A percentile compares a stretch with the other conserved stretches of the same genome.
These are phyloP conservation scores for Ustilago trichophora DNA, from an alignment of 1,284 basidiomycete genomes.

Conservation along the genomic window DNA sequence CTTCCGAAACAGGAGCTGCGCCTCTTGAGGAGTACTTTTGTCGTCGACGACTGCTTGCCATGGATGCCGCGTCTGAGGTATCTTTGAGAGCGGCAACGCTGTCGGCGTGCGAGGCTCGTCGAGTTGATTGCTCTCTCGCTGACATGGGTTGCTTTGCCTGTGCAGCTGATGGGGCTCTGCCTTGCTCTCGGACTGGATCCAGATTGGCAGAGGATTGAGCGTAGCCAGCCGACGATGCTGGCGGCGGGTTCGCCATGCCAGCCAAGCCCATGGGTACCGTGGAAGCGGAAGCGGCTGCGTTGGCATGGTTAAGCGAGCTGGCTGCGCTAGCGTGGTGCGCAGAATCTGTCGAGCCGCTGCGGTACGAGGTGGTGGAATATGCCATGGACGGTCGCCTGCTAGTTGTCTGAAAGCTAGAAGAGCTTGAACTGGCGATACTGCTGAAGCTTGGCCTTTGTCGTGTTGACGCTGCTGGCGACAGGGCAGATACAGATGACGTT, in stretches of 20 bases:
- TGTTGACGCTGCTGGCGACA: background rate
- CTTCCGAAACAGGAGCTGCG: conserved; percentile 2
- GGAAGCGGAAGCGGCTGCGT: background rate
- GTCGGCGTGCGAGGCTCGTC: background rate
- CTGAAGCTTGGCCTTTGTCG: conserved; percentile 22
- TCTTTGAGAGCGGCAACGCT: background rate
- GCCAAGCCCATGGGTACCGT: conserved; percentile 12
- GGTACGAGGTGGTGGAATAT: conserved; percentile 10
- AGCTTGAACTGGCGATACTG: conserved; percentile 15
- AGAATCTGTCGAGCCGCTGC: conserved; percentile 19
- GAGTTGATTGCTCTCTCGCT: background rate
- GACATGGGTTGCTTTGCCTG: background rate
- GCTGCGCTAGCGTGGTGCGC: conserved; percentile 7
- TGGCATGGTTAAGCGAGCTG: conserved; percentile 8
- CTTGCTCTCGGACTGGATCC: conserved; percentile 19
- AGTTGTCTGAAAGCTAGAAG: conserved; percentile 1
- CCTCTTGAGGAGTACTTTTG: conserved; percentile 21
- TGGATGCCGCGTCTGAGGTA: conserved; percentile 9
- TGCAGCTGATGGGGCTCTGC: background rate
- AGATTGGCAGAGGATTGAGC: conserved; percentile 4
- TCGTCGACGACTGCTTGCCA: conserved; percentile 15
- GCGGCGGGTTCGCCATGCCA: conserved; percentile 23
- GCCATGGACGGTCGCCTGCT: conserved; percentile 14
- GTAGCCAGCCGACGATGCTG: conserved; percentile 11
- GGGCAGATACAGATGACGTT: background rate